Evolutionary conservation across 352 stramenopile genomes (phyloP), one percentile per base, ranked within the genome.

Genomic region (Phytophthora pinifolia): DNA sequence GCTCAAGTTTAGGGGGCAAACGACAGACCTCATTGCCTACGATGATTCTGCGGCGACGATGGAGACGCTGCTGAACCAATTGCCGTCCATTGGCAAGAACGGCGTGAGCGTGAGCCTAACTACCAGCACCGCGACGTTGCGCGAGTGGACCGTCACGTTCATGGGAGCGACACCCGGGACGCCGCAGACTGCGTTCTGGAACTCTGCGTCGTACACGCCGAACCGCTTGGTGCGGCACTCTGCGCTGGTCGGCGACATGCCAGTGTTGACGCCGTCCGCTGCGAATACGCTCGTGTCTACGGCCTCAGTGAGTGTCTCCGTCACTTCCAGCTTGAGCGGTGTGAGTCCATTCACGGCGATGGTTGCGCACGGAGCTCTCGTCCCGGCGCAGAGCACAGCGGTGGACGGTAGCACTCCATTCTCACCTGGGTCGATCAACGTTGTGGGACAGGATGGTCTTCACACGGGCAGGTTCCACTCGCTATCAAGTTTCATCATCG

Each of bases 401-500:
- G 56, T 88, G 2, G 82, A 90, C 42, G 69, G 65, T 5, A 67
- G 59, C 43, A 86, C 74, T 13, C 43, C 64, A 2, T 93, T 68
- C 17, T 88, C 77, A 61, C 81, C 83, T 1, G 81, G 81, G 1
- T 76, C 76, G 0, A 55, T 79, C 29, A 87, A 87, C 46, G 54
- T 30, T n/a, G 67, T 87, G 2, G 82, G 82, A 0, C 67, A 76
- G 8, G 55, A 79, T 33, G 84, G 82, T 3, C 72, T 94, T 1
- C 77, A 86, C 49, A 76, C 56, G 6, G 84, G 80, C 10, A 85
- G 62, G 18, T 91, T 83, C 42, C 77, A 84, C 52, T 92, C 83
- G 3, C 46, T 48, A 0, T 85, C 79, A 14, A 88, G 64, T 20
- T 98, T 98, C 53, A 69, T 90, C 17, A 97, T 99, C 56, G 90